A percentile compares a stretch with the other conserved stretches of the same genome.
These are phyloP conservation scores for Syzygium syzygioides DNA, from an alignment of 441 rosid genomes.

Conservation along the genomic window DNA sequence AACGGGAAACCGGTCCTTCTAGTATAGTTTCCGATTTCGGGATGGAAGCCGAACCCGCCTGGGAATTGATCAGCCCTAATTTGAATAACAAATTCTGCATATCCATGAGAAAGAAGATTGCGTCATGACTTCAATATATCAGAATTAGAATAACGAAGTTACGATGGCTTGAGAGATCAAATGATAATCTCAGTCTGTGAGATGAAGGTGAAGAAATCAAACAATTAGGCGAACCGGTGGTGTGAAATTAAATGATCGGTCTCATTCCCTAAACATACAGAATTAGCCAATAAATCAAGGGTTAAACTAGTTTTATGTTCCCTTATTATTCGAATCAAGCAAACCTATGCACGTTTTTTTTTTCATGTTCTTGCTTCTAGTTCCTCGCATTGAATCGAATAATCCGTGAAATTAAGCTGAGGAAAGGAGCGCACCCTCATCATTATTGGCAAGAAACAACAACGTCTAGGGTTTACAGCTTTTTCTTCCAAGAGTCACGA, in stretches of 20 bases:
- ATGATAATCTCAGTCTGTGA: neutral
- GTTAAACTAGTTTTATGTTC: neutral
- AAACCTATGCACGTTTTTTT: neutral
- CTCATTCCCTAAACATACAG: neutral
- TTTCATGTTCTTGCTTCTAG: neutral
- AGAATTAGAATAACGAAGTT: neutral
- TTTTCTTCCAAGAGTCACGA: neutral
- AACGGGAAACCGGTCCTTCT: too few species aligned
- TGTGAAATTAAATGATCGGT: neutral
- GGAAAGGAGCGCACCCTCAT: slow-evolving; percentile 6
- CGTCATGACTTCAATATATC: neutral
- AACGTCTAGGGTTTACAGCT: neutral
- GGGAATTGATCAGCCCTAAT: too few species aligned
- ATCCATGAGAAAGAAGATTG: neutral
- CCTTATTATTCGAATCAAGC: neutral
- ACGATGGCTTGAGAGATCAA: neutral
- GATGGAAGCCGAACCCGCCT: too few species aligned
- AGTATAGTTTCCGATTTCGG: too few species aligned
- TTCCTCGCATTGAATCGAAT: neutral
- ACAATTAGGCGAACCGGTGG: fast-evolving
- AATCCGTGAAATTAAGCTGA: neutral
- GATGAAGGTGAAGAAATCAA: neutral
- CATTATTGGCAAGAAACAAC: slow-evolving; percentile 1
- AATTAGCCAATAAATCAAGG: neutral
- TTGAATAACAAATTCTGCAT: neutral